Evolutionary conservation across 1,284 basidiomycete genomes (phyloP).

Genomic region (Fomitopsis pinicola): DNA sequence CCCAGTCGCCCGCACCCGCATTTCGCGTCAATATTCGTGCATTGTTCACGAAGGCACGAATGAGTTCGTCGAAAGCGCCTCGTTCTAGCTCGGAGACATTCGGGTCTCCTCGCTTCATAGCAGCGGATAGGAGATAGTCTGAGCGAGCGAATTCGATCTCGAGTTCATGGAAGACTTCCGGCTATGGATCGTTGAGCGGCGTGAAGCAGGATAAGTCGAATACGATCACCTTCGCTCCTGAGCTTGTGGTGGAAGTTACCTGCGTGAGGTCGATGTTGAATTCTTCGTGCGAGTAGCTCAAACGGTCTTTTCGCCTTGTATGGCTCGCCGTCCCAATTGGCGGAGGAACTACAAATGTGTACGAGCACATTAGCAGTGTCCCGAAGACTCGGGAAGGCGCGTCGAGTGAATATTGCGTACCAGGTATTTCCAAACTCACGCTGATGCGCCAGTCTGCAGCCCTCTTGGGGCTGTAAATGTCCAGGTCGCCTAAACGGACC

Average conservation of each 20-base stretch:
- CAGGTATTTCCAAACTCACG: constrained; percentile 81
- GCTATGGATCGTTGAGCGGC: constrained; percentile 30
- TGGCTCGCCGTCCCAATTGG: constrained; percentile 55
- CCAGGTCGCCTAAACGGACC: constrained; percentile 81
- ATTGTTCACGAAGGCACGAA: constrained; percentile 81
- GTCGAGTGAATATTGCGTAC: constrained; percentile 36
- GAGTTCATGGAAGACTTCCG: constrained; percentile 65
- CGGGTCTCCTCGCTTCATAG: constrained; percentile 54
- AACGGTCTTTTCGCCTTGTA: constrained; percentile 81
- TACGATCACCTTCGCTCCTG: constrained; percentile 41
- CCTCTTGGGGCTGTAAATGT: constrained; percentile 82
- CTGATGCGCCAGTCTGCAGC: constrained; percentile 90
- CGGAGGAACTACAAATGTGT: constrained; percentile 41
- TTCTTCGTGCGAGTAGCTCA: constrained; percentile 92
- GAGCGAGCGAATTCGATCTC: constrained; percentile 69
- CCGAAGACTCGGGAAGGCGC: constrained; percentile 3
- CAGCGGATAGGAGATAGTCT: constrained; percentile 53
- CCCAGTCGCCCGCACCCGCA: constrained; percentile 29
- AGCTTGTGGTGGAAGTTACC: constrained; percentile 56
- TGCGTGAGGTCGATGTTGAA: constrained; percentile 93
- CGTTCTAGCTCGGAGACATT: constrained; percentile 56
- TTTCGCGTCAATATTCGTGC: constrained; percentile 71
- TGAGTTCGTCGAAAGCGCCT: constrained; percentile 74
- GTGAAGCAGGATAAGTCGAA: background rate
- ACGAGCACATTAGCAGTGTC: too few relatives aligned